Evolutionary conservation across 331 rosid genomes (phyloP).

Genomic region (Malus hybrid): DNA sequence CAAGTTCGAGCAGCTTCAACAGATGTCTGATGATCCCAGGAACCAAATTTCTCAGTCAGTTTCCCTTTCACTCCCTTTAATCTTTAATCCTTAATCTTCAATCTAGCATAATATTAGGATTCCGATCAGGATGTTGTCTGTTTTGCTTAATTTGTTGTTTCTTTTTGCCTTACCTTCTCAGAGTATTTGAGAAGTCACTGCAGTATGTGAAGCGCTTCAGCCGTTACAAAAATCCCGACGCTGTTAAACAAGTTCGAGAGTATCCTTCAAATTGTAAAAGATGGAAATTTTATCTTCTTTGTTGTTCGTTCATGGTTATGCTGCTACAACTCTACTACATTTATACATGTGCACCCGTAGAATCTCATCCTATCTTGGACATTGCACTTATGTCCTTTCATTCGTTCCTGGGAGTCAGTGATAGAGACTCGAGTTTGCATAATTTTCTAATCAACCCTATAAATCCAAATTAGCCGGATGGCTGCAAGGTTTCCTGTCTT

Average conservation of each 20-base stretch:
- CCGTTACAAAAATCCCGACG: slow-evolving; percentile 95
- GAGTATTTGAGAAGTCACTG: slow-evolving; percentile 93
- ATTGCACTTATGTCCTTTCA: background rate
- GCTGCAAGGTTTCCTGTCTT: background rate
- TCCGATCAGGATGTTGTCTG: background rate
- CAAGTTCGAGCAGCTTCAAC: slow-evolving; percentile 95
- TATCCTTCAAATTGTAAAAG: slow-evolving; percentile 44
- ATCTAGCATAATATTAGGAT: no score
- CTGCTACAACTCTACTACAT: background rate
- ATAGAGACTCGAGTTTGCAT: background rate
- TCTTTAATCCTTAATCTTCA: background rate
- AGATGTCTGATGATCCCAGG: slow-evolving; percentile 80
- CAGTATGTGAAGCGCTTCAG: slow-evolving; percentile 98
- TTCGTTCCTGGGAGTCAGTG: background rate
- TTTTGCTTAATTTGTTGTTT: background rate
- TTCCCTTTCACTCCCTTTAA: background rate
- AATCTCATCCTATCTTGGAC: background rate
- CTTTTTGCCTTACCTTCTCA: slow-evolving; percentile 12
- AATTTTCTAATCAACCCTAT: background rate
- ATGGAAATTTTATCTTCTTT: background rate
- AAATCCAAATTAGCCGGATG: background rate
- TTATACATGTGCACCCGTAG: background rate
- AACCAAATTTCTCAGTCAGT: slow-evolving; percentile 96
- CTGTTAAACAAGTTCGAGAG: slow-evolving; percentile 99
- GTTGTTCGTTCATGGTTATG: background rate